Conservation (phyloP, 2,329 filamentous ascomycete species). For the Tolypocladium tropicale region DNA sequence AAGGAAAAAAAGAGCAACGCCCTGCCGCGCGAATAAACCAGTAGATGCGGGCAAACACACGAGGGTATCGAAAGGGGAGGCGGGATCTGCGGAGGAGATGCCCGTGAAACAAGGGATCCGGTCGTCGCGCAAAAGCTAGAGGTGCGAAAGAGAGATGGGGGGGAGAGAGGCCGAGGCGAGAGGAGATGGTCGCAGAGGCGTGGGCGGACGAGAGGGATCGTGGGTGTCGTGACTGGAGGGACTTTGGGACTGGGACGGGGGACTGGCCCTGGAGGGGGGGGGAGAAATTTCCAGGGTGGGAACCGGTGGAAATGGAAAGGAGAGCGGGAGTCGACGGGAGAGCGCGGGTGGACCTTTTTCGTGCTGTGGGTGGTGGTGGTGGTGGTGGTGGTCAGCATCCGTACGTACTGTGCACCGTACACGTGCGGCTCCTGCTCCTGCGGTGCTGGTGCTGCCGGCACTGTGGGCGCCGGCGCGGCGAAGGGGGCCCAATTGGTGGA, state of each 20-base stretch:
- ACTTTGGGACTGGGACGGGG: not conserved
- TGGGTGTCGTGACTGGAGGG: conserved; percentile 4
- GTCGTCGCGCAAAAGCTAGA: conserved; percentile 1
- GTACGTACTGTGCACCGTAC: too few species aligned
- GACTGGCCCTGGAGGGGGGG: not conserved
- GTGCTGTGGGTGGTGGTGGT: too few species aligned
- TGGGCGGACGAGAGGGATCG: conserved; percentile 5
- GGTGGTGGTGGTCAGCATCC: not conserved
- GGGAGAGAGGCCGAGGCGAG: conserved; percentile 4
- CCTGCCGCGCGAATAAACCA: conserved; percentile 4
- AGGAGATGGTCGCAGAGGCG: conserved; percentile 1
- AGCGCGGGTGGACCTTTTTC: not conserved
- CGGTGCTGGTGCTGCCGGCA: too few species aligned
- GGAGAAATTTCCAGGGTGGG: conserved; percentile 11
- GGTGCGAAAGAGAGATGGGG: conserved; percentile 3
- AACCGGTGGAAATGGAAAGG: conserved; percentile 8
- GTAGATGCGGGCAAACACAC: conserved; percentile 6
- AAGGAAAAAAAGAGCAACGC: conserved; percentile 3
- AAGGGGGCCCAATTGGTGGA: not conserved
- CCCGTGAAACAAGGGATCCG: not conserved
- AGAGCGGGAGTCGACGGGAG: conserved; percentile 7
- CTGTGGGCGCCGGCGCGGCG: not conserved
- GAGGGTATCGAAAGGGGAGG: conserved; percentile 7
- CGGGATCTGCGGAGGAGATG: not conserved
- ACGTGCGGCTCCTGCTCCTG: too few species aligned